Base-by-base conservation (phyloP, 2,329 filamentous ascomycete genomes). In the Trichoderma oligosporum region DNA sequence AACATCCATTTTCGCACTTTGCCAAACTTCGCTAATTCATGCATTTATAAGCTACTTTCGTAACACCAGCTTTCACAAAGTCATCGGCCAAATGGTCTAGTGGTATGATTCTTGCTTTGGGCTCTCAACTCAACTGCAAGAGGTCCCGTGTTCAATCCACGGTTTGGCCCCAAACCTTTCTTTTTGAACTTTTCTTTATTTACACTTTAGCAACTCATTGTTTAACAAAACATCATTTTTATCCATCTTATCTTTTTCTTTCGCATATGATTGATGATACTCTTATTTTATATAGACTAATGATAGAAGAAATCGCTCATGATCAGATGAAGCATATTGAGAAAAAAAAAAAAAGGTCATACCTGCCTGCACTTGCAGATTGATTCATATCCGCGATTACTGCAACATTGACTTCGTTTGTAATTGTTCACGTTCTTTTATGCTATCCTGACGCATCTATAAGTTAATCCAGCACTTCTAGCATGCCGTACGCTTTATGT, bases 381-480 rank as follows among this genome's bases (percentile, higher is more conserved):
- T n/a, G n/a, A n/a, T n/a, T n/a, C n/a, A n/a, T n/a, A n/a, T n/a
- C n/a, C n/a, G n/a, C n/a, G n/a, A n/a, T n/a, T n/a, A n/a, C n/a
- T n/a, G n/a, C n/a, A n/a, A n/a, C n/a, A n/a, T n/a, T n/a, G n/a
- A n/a, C 24, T 44, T 33, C 45, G 24, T 24, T 14, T 11, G 9
- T 7, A 18, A n/a, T n/a, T n/a, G n/a, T 42, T 7, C 39, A 25
- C n/a, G 20, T 14, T 14, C 2, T 35, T 35, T 38, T 3, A 20
- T 2, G 7, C 11, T 39, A 11, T 39, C 16, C 4, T 39, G 9
- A 11, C n/a, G n/a, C 20, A 39, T 44, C 22, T 25, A 11, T 2
- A n/a, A n/a, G n/a, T 68, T 65, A 85, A 62, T 85, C 82, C 20
- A 82, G 61, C 22, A 85, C 77, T 64, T 72, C 70, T 55, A 85